phyloP scores from a whole-genome alignment of 1,284 basidiomycete genomes.

The Irpex sp. region DNA sequence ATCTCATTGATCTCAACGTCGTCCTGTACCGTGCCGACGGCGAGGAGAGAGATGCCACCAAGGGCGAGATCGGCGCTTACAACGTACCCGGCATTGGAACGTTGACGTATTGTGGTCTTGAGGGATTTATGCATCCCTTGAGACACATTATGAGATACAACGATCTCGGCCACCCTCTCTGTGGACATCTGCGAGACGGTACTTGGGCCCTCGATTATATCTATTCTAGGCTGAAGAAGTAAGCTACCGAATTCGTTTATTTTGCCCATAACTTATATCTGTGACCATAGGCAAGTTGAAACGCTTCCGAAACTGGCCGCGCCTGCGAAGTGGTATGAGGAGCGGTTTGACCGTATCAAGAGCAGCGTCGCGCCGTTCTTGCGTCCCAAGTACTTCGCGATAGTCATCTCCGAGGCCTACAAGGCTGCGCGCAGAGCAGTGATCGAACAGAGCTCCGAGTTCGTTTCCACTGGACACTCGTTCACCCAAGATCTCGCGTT shows the following conservation, averaged over 20 bases:
- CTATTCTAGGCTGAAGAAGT: constrained; percentile 69
- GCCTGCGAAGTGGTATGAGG: constrained; percentile 80
- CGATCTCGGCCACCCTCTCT: constrained; percentile 89
- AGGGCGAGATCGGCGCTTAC: constrained; percentile 72
- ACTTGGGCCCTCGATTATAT: constrained; percentile 90
- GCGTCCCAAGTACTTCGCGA: constrained; percentile 90
- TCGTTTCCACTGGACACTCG: constrained; percentile 78
- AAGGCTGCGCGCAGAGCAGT: constrained; percentile 80
- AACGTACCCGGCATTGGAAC: constrained; percentile 70
- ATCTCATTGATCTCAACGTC: constrained; percentile 85
- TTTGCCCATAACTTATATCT: constrained; percentile 4
- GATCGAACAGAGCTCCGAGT: constrained; percentile 84
- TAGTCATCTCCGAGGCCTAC: constrained; percentile 87
- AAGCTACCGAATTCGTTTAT: constrained; percentile 26
- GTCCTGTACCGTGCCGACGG: constrained; percentile 81
- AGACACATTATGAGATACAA: constrained; percentile 81
- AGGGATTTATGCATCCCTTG: constrained; percentile 93
- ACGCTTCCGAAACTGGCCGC: constrained; percentile 64
- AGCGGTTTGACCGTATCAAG: constrained; percentile 80
- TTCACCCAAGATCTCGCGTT: constrained; percentile 89
- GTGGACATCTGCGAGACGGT: constrained; percentile 81
- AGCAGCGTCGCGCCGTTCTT: constrained; percentile 76
- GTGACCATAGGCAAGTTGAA: constrained; percentile 54
- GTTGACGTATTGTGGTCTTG: constrained; percentile 86
- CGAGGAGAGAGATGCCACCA: constrained; percentile 87